Percentiles rank a stretch among this genome's conserved stretches.
These are phyloP conservation scores for Tetrapisispora fleetii DNA, from an alignment of 805 yeast genomes.

Conservation along the genomic window DNA sequence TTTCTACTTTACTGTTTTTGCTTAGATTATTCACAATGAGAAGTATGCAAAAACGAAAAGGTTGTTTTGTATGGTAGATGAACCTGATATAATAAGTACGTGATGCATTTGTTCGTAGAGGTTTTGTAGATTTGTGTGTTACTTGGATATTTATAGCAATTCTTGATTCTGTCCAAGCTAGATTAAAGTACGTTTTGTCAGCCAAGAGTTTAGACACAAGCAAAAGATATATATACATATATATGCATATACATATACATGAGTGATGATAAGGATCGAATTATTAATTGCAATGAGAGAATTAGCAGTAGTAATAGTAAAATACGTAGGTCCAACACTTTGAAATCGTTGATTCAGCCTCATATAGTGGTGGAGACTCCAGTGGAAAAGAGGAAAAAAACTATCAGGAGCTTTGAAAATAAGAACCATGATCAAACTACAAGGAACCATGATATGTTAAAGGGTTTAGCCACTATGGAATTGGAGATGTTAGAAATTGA, in stretches of 20 bases:
- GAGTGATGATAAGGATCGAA: background rate
- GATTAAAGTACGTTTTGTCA: no score
- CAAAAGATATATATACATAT: background rate
- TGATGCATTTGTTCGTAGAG: no score
- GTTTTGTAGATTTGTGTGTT: no score
- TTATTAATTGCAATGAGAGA: background rate
- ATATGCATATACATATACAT: background rate
- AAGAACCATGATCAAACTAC: constrained; percentile 25
- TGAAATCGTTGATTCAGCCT: constrained; percentile 22
- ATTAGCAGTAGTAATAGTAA: background rate
- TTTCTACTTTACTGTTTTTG: no score
- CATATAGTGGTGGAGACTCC: background rate
- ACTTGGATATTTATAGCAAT: no score
- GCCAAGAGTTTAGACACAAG: no score
- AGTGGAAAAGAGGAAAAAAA: constrained; percentile 2
- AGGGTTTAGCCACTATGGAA: constrained; percentile 58
- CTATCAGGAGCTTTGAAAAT: background rate
- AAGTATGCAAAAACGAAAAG: no score
- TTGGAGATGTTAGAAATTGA: constrained; percentile 56
- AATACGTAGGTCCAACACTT: constrained; percentile 7
- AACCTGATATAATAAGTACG: no score
- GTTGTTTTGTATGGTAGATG: no score
- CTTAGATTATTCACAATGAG: no score
- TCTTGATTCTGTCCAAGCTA: no score
- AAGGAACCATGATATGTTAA: constrained; percentile 37